A percentile compares a stretch with the other conserved stretches of the same genome.
Evolutionary conservation across 1,284 basidiomycete species (phyloP).

Genomic region (Cystobasidiaceae sp.): DNA sequence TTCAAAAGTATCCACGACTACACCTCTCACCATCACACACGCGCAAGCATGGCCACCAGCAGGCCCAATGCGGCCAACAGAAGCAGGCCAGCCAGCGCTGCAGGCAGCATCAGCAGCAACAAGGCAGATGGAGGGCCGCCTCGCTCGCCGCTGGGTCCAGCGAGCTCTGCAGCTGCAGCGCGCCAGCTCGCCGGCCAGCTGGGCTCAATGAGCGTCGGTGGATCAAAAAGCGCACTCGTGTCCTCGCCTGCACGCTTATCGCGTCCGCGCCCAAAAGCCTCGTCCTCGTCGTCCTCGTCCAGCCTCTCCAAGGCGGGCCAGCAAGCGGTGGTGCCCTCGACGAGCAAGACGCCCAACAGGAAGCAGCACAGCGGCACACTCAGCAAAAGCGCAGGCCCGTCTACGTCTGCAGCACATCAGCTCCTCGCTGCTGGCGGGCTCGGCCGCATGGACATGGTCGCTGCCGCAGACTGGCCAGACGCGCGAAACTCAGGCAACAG

Average conservation of each 20-base stretch:
- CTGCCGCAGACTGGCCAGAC: not conserved
- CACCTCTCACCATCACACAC: not conserved
- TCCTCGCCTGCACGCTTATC: too few relatives aligned
- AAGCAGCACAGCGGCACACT: too few relatives aligned
- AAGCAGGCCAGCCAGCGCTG: not conserved
- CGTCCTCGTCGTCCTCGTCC: too few relatives aligned
- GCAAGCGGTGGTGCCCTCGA: not conserved
- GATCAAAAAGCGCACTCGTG: too few relatives aligned
- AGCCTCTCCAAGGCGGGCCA: not conserved
- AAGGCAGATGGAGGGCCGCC: not conserved
- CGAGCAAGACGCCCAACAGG: conserved; percentile 5
- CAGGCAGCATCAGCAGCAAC: not conserved
- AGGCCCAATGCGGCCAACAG: conserved; percentile 21
- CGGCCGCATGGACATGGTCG: not conserved
- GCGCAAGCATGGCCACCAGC: conserved; percentile 7
- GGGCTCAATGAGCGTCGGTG: conserved; percentile 13
- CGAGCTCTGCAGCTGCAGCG: too few relatives aligned
- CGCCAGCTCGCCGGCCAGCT: conserved; percentile 17
- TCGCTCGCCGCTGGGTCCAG: conserved; percentile 6
- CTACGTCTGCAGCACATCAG: not conserved
- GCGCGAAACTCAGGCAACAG: not conserved
- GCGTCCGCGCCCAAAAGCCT: too few relatives aligned
- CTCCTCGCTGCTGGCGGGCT: too few relatives aligned
- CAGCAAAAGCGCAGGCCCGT: too few relatives aligned
- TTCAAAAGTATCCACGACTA: too few relatives aligned